Evolutionary conservation across 2,329 filamentous ascomycete genomes (phyloP).

Genomic region (Cladosporium sp.): DNA sequence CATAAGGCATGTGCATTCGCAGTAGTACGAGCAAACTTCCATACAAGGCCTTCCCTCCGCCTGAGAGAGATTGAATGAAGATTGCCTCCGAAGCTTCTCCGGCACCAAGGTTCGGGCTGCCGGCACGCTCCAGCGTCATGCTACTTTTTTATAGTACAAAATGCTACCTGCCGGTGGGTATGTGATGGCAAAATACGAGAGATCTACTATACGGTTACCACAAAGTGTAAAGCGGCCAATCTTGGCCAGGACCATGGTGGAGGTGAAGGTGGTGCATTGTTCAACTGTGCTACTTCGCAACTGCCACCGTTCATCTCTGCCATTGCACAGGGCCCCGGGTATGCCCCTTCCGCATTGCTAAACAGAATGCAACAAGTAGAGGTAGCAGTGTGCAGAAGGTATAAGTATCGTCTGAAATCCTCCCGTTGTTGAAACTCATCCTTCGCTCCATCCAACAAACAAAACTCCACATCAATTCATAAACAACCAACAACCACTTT

Average conservation of each 20-base stretch:
- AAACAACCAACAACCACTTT: background rate
- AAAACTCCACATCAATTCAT: background rate
- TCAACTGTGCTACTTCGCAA: no score
- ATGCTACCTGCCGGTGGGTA: constrained; percentile 3
- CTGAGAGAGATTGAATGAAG: no score
- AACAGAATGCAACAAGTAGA: background rate
- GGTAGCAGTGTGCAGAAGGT: background rate
- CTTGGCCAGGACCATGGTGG: constrained; percentile 1
- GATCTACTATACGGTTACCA: constrained; percentile 2
- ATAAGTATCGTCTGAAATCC: constrained; percentile 5
- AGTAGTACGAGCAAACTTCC: no score
- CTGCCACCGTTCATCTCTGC: constrained; percentile 1
- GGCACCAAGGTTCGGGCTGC: no score
- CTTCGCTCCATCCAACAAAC: constrained; percentile 1
- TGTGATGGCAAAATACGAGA: constrained; percentile 9
- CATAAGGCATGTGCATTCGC: no score
- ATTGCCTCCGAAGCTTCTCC: no score
- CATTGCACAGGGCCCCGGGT: background rate
- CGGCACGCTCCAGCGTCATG: constrained; percentile 8
- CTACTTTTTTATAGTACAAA: constrained; percentile 9
- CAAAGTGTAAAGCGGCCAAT: background rate
- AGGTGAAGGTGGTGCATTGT: background rate
- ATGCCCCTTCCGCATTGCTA: constrained; percentile 1
- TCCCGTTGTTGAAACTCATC: background rate
- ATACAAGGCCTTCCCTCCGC: background rate